These are phyloP conservation scores for Fusarium beomiforme DNA, from an alignment of 2,329 filamentous ascomycete species.

Conservation along the genomic window DNA sequence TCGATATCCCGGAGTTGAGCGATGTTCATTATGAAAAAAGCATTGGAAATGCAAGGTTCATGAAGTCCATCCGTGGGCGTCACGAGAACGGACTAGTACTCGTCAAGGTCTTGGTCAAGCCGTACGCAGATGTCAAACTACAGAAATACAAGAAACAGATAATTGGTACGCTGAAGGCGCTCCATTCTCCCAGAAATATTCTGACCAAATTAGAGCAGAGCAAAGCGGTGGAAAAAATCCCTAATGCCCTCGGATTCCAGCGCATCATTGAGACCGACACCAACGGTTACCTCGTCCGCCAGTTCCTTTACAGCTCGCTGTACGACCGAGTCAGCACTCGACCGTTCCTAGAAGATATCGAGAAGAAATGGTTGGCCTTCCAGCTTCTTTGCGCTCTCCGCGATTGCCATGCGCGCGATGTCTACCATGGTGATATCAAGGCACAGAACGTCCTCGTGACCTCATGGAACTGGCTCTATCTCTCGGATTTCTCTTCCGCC, in stretches of 20 bases:
- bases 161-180: conserved; percentile 63
- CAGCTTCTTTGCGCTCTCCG: conserved; percentile 92
- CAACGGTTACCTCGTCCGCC: conserved; percentile 91
- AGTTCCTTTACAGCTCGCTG: conserved; percentile 94
- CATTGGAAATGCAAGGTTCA: conserved; percentile 90
- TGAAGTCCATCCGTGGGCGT: conserved; percentile 93
- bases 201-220: conserved; percentile 73
- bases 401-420: conserved; percentile 87
- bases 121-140: conserved; percentile 83
- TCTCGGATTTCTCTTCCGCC: conserved; percentile 95
- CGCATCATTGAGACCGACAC: conserved; percentile 90
- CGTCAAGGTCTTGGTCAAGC: conserved; percentile 95
- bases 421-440: conserved; percentile 99
- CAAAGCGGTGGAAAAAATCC: conserved; percentile 80
- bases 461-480: conserved; percentile 99
- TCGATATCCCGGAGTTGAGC: conserved; percentile 90
- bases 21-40: conserved; percentile 93
- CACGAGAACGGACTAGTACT: conserved; percentile 92
- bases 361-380: conserved; percentile 98
- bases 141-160: conserved; percentile 82
- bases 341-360: conserved; percentile 95
- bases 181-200: too few species aligned
- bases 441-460: conserved; percentile 97
- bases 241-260: conserved; percentile 91
- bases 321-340: conserved; percentile 97